Base-by-base conservation (phyloP, 2,329 filamentous ascomycete genomes). In the Exophiala dermatitidis region DNA sequence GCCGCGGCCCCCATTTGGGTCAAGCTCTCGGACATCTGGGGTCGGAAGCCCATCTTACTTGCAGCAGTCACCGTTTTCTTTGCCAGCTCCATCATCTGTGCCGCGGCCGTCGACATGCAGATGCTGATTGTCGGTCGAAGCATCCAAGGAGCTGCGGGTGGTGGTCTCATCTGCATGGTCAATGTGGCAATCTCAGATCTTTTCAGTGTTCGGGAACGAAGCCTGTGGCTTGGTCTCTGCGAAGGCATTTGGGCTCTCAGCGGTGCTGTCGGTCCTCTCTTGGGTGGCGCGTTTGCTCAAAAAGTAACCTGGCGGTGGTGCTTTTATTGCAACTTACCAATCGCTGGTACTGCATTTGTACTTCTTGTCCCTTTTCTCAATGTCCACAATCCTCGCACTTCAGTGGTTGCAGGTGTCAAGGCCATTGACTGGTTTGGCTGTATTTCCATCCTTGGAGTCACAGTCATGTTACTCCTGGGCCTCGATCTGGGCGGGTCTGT, bases 401-500 rank as follows among this genome's bases (percentile, higher is more conserved):
- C 69, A 0, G 67, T 80, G 29, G 31, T 57, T 5, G 54, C 65
- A n/a, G 67, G 67, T 7, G 48, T 69, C 9, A 63, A 62, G 34
- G 64, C 64, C 5, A 76, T 80, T 48, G 76, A 80, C 63, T 81
- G 76, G 82, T 61, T 79, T 6, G 82, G 82, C n/a, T 77, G 75
- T 1, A 60, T 83, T 29, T 71, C 77, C 31, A 81, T 94, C 65
- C 78, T 90, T 28, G 86, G 85, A 40, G 88, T 85, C 19, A 90
- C 87, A 0, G 74, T 94, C 19, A 91, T 95, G 87, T 76, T 95
- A 60, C 80, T 95, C 3, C 81, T 95, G 40, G 90, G 89, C 0
- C 79, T 95, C 7, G 85, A 94, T 65, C 88, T 91, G 57, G 90
- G 90, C 50, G 90, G 88, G 46, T 79, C 89, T 48, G 76, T 77